phyloP scores from a whole-genome alignment of 2,329 filamentous ascomycete genomes.

The Colletotrichum sansevieriae region DNA sequence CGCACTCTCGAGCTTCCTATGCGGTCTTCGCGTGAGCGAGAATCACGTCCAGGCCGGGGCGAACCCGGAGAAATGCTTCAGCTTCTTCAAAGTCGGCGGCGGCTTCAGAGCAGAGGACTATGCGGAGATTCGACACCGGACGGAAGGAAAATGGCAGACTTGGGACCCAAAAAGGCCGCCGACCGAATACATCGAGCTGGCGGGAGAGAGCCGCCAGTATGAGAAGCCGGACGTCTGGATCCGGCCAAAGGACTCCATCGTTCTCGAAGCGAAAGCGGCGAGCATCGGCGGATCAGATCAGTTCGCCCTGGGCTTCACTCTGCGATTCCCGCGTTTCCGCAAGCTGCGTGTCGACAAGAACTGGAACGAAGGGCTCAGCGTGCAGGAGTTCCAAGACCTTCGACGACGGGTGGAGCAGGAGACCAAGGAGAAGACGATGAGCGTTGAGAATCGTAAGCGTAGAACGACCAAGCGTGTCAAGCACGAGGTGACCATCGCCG shows the following conservation, averaged over 20 bases:
- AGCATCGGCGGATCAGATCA: constrained; percentile 80
- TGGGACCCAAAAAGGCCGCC: constrained; percentile 87
- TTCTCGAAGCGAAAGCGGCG: constrained; percentile 90
- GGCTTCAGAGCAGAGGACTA: constrained; percentile 91
- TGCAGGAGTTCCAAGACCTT: constrained; percentile 82
- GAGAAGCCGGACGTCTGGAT: constrained; percentile 96
- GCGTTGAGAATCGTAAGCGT: constrained; percentile 77
- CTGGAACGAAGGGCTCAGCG: constrained; percentile 84
- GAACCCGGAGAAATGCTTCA: constrained; percentile 82
- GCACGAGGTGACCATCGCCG: constrained; percentile 78
- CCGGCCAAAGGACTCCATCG: constrained; percentile 86
- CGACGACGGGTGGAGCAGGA: constrained; percentile 78
- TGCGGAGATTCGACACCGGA: constrained; percentile 82
- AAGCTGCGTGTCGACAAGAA: constrained; percentile 83
- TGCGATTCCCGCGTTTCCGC: constrained; percentile 93
- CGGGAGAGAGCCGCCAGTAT: constrained; percentile 78
- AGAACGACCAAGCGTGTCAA: constrained; percentile 72
- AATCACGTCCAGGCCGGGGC: constrained; percentile 71
- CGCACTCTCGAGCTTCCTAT: constrained; percentile 87
- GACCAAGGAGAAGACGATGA: constrained; percentile 80
- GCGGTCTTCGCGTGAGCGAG: constrained; percentile 82
- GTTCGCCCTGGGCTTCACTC: constrained; percentile 81
- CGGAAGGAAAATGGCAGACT: constrained; percentile 90
- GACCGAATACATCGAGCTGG: constrained; percentile 82
- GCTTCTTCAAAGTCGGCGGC: constrained; percentile 99